Percentiles rank a stretch among this genome's conserved stretches.
Evolutionary conservation across 441 rosid genomes (phyloP).

Genomic region (Erodium moschatum): DNA sequence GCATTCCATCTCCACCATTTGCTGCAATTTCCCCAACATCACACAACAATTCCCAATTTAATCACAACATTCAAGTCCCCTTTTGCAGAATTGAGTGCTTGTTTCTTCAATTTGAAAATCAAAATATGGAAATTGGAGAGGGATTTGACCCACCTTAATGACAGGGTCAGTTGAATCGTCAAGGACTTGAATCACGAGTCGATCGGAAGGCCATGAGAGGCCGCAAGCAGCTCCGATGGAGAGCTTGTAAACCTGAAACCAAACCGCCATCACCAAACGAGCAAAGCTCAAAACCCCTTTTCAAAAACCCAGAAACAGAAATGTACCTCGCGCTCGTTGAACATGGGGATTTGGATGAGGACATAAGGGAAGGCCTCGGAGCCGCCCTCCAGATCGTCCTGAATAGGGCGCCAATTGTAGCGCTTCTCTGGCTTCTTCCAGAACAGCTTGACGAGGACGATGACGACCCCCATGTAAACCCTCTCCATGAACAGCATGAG

Average conservation of each 20-base stretch:
- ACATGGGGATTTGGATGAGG: slow-evolving; percentile 64
- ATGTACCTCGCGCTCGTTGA: slow-evolving; percentile 53
- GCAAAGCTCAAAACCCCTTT: neutral
- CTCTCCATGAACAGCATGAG: slow-evolving; percentile 47
- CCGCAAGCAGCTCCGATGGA: slow-evolving; percentile 97
- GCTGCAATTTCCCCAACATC: slow-evolving; percentile 28
- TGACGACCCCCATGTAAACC: slow-evolving; percentile 56
- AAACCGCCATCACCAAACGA: neutral
- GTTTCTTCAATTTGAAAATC: neutral
- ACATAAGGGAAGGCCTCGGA: slow-evolving; percentile 44
- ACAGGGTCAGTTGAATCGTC: slow-evolving; percentile 85
- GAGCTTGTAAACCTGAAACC: slow-evolving; percentile 62
- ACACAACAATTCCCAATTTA: too few relatives aligned
- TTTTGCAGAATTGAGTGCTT: slow-evolving; percentile 1
- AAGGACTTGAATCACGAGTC: slow-evolving; percentile 77
- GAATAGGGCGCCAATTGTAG: slow-evolving; percentile 48
- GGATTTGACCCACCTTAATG: slow-evolving; percentile 43
- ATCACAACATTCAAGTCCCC: too few relatives aligned
- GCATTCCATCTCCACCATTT: slow-evolving; percentile 83
- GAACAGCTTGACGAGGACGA: slow-evolving; percentile 37
- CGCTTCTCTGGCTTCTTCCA: slow-evolving; percentile 41
- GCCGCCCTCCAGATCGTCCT: slow-evolving; percentile 50
- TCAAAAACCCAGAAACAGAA: neutral
- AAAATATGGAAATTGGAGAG: too few relatives aligned
- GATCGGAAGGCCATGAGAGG: slow-evolving; percentile 84